These are phyloP conservation scores for Gamsiella multidivaricata DNA, from an alignment of 192 early-diverging fungal species.

Conservation along the genomic window DNA sequence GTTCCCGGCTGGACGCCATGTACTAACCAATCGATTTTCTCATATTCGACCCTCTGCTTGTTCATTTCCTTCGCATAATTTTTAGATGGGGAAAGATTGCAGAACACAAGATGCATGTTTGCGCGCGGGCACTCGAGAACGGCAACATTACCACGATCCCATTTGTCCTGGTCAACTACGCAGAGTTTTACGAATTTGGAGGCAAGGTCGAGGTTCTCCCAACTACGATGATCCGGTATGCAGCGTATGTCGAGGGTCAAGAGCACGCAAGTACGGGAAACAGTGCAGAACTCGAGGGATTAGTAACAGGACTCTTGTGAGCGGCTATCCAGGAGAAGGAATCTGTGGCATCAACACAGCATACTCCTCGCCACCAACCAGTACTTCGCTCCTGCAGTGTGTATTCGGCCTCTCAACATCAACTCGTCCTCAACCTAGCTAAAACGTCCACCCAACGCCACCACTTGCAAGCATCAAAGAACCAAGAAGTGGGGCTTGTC, in stretches of 20 bases:
- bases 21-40: not conserved
- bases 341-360: not conserved
- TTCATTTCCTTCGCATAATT: not conserved
- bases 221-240: conserved; percentile 41
- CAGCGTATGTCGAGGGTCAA: conserved; percentile 22
- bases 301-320: conserved; percentile 40
- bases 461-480: no score
- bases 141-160: conserved; percentile 44
- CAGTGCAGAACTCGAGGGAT: conserved; percentile 48
- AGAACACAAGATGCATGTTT: conserved; percentile 55
- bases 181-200: conserved; percentile 45
- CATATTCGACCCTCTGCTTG: not conserved
- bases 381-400: no score
- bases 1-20: not conserved
- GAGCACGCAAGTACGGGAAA: conserved; percentile 27
- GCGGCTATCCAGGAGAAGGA: not conserved
- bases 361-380: no score
- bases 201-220: conserved; percentile 44
- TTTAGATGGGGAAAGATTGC: conserved; percentile 54
- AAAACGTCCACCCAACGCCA: no score
- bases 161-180: conserved; percentile 51
- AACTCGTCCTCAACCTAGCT: no score
- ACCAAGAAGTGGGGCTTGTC: no score
- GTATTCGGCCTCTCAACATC: no score
- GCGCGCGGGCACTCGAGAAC: conserved; percentile 41